phyloP scores from a whole-genome alignment of 2,329 filamentous ascomycete species.

The Leptographium radiaticola region DNA sequence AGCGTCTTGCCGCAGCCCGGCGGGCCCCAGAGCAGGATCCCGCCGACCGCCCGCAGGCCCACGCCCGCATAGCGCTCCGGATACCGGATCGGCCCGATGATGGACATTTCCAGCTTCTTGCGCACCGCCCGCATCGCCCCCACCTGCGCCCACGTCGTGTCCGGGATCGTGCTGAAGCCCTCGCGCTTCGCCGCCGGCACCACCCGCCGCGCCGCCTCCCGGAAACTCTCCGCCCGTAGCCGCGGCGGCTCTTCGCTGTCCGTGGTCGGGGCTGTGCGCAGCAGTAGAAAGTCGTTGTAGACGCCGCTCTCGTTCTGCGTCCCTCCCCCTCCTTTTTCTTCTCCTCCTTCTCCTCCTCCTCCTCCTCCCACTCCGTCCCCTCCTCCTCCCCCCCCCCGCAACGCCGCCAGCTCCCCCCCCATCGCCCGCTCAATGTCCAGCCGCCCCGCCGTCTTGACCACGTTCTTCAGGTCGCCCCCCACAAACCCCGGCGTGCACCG shows the following conservation, averaged over 20 bases:
- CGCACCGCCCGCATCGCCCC: slow-evolving; percentile 73
- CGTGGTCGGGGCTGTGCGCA: not conserved
- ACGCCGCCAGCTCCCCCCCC: not conserved
- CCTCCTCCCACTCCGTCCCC: not conserved
- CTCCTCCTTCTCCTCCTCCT: not conserved
- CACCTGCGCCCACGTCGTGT: slow-evolving; percentile 86
- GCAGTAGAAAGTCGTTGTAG: not conserved
- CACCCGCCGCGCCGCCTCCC: slow-evolving; percentile 59
- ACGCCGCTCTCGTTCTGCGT: not conserved
- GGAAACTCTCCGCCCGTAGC: slow-evolving; percentile 50
- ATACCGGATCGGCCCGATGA: slow-evolving; percentile 77
- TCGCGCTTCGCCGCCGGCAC: slow-evolving; percentile 78
- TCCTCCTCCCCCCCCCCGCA: not conserved
- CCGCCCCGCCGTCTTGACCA: slow-evolving; percentile 30
- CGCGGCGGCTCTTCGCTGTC: slow-evolving; percentile 7
- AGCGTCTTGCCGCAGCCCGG: slow-evolving; percentile 95
- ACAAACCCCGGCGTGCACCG: slow-evolving; percentile 87
- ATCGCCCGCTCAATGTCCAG: not conserved
- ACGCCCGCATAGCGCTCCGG: slow-evolving; percentile 65
- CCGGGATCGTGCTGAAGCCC: slow-evolving; percentile 87
- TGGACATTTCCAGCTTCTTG: slow-evolving; percentile 68
- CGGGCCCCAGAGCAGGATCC: slow-evolving; percentile 90
- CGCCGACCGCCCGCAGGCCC: slow-evolving; percentile 69
- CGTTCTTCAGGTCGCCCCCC: slow-evolving; percentile 68
- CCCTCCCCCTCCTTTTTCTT: not conserved